Evolutionary conservation across 768 basidiomycete species (phyloP).

Genomic region (Collybia nuda): DNA sequence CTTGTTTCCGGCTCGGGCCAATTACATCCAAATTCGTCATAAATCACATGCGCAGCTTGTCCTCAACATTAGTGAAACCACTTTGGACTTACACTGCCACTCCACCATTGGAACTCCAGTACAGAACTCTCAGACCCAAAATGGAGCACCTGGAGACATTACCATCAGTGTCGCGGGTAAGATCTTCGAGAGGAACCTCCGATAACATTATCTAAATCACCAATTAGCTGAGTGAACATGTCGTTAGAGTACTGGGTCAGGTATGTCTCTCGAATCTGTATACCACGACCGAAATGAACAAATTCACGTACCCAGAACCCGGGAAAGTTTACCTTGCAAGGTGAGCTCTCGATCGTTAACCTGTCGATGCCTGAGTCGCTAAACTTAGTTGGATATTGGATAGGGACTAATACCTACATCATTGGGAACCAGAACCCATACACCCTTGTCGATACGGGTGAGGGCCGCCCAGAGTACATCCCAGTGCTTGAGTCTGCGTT

Average conservation of each 20-base stretch:
- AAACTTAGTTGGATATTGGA: slow-evolving; percentile 20
- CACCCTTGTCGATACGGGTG: slow-evolving; percentile 81
- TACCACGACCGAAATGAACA: neutral
- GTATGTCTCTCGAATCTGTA: slow-evolving; percentile 31
- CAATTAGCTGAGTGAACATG: slow-evolving; percentile 62
- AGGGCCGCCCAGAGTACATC: slow-evolving; percentile 69
- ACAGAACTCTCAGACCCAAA: neutral
- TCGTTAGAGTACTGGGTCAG: slow-evolving; percentile 75
- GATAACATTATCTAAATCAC: slow-evolving; percentile 2
- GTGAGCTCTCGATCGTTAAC: slow-evolving; percentile 29
- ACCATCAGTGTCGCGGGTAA: slow-evolving; percentile 54
- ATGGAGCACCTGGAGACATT: slow-evolving; percentile 57
- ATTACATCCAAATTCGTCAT: neutral
- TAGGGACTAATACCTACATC: slow-evolving; percentile 91
- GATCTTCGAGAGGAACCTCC: slow-evolving; percentile 3
- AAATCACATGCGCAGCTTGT: slow-evolving; percentile 14
- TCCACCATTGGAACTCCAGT: neutral
- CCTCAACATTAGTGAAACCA: too few relatives aligned
- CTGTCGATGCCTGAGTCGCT: neutral
- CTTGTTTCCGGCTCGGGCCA: too few relatives aligned
- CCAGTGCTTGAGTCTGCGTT: slow-evolving; percentile 65
- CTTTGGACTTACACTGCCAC: too few relatives aligned
- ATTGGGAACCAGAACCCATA: slow-evolving; percentile 70
- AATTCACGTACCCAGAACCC: slow-evolving; percentile 59
- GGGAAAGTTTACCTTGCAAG: slow-evolving; percentile 86